Conservation (phyloP, 257 asterid species). For the Henckelia pumila region DNA sequence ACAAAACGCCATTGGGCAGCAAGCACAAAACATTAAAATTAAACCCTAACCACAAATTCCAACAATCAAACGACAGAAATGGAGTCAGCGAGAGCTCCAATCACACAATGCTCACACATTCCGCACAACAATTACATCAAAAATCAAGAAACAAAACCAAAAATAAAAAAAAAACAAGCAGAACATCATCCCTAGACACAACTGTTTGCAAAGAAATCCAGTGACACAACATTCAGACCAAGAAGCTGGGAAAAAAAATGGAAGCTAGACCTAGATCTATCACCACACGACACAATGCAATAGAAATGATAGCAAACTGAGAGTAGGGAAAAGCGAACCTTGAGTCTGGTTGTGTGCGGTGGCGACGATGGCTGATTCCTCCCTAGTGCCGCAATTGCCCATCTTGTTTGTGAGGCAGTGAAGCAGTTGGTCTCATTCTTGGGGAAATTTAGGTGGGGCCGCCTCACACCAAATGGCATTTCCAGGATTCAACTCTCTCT, state of each 20-base stretch:
- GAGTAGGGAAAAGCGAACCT: conserved; percentile 34
- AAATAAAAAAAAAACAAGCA: not conserved
- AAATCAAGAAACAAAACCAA: not conserved
- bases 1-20: not conserved
- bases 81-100: not conserved
- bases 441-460: conserved; percentile 8
- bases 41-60: conserved; percentile 29
- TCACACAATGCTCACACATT: conserved; percentile 3
- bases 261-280: conserved; percentile 41
- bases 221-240: not conserved
- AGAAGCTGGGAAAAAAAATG: conserved; percentile 23
- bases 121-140: not conserved
- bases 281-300: conserved; percentile 2
- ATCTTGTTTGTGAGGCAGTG: conserved; percentile 35
- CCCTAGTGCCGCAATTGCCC: conserved; percentile 99
- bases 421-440: conserved; percentile 46
- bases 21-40: not conserved
- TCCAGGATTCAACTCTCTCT: not conserved
- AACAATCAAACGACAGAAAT: not conserved
- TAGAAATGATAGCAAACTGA: conserved; percentile 11
- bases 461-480: conserved; percentile 4
- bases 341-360: conserved; percentile 74
- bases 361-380: conserved; percentile 86
- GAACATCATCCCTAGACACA: not conserved
- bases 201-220: not conserved